phyloP scores from a whole-genome alignment of 176 grass and related monocot species.

The Thalia dealbata region DNA sequence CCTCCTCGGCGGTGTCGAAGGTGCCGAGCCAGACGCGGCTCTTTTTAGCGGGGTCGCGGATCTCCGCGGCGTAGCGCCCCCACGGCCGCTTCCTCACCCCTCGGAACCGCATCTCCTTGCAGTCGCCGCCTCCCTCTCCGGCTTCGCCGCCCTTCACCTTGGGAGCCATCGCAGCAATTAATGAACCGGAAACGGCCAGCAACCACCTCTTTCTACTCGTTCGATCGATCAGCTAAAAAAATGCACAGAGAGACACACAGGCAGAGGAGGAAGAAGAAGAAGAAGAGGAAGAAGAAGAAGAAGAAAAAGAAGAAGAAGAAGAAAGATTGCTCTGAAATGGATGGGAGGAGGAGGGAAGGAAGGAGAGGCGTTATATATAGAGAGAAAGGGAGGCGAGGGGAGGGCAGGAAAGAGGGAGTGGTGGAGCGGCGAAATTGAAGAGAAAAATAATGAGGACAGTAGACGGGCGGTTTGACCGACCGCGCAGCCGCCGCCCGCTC shows the following conservation, averaged over 20 bases:
- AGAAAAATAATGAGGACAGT: background rate
- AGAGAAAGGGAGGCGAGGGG: background rate
- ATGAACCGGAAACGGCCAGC: too few species aligned
- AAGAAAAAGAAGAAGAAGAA: too few species aligned
- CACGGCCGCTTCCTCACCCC: slow-evolving; percentile 60
- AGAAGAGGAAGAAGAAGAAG: background rate
- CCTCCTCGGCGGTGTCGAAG: slow-evolving; percentile 84
- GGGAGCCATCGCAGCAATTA: background rate
- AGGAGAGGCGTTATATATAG: background rate
- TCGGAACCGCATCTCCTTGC: background rate
- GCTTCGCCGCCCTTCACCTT: background rate
- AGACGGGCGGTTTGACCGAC: background rate
- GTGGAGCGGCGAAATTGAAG: background rate
- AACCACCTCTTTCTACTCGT: too few species aligned
- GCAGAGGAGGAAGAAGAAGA: background rate
- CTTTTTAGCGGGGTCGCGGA: slow-evolving; percentile 89
- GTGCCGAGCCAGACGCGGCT: slow-evolving; percentile 95
- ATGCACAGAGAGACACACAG: background rate
- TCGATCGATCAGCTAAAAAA: too few species aligned
- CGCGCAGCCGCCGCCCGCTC: background rate
- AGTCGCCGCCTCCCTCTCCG: background rate
- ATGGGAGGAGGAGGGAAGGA: background rate
- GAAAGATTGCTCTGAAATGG: background rate
- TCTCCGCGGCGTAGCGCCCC: slow-evolving; percentile 84
- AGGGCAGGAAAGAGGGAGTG: background rate